Conservation (phyloP, 179 eudicot species). For the Silene vulgaris region DNA sequence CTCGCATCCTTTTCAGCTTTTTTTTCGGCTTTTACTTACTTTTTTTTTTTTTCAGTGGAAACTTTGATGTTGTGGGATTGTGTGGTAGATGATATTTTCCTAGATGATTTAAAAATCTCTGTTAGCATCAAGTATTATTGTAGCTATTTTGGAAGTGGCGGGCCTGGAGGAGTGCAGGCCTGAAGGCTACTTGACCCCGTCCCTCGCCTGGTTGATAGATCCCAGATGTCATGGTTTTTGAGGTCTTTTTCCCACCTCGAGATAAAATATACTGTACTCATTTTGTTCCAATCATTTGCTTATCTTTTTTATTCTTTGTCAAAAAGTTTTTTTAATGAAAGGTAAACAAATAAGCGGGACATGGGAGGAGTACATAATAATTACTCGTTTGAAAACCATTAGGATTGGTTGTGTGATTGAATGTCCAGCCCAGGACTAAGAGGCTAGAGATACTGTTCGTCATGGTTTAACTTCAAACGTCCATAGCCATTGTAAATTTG, state of each 20-base stretch:
- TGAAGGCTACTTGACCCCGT: neutral
- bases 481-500: too few relatives aligned
- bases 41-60: constrained; percentile 1
- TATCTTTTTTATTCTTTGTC: too few relatives aligned
- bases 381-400: too few relatives aligned
- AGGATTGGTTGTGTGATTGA: too few relatives aligned
- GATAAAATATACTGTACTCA: too few relatives aligned
- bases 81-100: constrained; percentile 21
- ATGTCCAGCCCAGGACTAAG: too few relatives aligned
- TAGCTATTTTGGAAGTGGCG: neutral
- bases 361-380: too few relatives aligned
- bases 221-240: neutral
- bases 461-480: too few relatives aligned
- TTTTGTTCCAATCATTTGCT: too few relatives aligned
- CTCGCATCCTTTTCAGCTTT: constrained; percentile 13
- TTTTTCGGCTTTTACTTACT: neutral
- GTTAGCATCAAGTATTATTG: constrained; percentile 25
- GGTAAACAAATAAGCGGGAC: too few relatives aligned
- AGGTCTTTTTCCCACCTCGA: neutral
- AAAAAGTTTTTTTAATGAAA: too few relatives aligned
- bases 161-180: neutral
- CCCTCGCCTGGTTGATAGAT: neutral
- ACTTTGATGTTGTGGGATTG: constrained; percentile 10
- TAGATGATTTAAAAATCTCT: constrained; percentile 15
- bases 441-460: too few relatives aligned